Percentiles rank a stretch among this genome's conserved stretches.
Evolutionary conservation across 192 early-diverging fungal species (phyloP).

Genomic region (Umbelopsis sp.): DNA sequence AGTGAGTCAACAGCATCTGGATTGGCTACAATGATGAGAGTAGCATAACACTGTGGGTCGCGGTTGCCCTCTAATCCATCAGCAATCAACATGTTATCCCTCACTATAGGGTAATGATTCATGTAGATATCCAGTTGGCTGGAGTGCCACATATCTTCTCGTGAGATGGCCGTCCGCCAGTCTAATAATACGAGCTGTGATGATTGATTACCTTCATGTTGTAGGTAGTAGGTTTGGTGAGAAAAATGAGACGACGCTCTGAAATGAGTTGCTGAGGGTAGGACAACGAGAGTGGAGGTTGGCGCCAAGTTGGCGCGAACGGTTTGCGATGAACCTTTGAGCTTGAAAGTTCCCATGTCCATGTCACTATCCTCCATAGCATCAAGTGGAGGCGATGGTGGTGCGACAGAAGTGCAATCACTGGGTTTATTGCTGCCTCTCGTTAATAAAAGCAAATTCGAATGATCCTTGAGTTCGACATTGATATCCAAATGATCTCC

Average conservation of each 20-base stretch:
- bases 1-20: constrained; percentile 17
- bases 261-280: constrained; percentile 84
- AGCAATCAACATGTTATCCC: constrained; percentile 18
- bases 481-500: constrained; percentile 65
- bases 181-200: constrained; percentile 75
- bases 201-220: constrained; percentile 23
- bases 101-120: constrained; percentile 1
- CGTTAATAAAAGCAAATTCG: constrained; percentile 70
- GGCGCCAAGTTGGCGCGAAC: constrained; percentile 47
- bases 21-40: constrained; percentile 53
- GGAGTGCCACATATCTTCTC: constrained; percentile 20
- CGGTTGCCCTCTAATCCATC: not conserved
- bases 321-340: constrained; percentile 42
- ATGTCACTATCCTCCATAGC: not conserved
- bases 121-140: constrained; percentile 13
- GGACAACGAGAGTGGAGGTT: constrained; percentile 51
- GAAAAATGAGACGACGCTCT: constrained; percentile 62
- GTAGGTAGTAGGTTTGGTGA: constrained; percentile 59
- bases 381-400: constrained; percentile 11
- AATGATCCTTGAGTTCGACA: constrained; percentile 51
- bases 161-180: constrained; percentile 51
- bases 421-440: constrained; percentile 77
- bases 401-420: not conserved
- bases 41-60: constrained; percentile 55
- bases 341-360: constrained; percentile 9